Evolutionary conservation across 192 early-diverging fungal genomes (phyloP).

Genomic region (Phlyctochytrium planicorne): DNA sequence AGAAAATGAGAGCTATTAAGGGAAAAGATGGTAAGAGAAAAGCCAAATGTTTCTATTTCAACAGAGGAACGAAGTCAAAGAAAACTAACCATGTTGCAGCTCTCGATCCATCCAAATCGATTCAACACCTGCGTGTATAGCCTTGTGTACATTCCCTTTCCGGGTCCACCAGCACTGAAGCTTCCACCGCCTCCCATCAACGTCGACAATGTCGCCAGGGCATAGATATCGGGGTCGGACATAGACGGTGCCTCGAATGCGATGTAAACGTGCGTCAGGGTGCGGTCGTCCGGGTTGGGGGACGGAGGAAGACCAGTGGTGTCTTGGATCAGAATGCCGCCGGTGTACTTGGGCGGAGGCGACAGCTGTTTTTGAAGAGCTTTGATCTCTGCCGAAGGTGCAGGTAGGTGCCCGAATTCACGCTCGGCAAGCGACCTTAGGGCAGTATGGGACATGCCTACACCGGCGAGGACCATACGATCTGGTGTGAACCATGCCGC

Average conservation of each 20-base stretch:
- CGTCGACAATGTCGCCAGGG: slow-evolving; percentile 84
- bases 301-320: slow-evolving; percentile 59
- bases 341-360: slow-evolving; percentile 68
- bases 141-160: slow-evolving; percentile 98
- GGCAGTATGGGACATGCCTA: slow-evolving; percentile 83
- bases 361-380: slow-evolving; percentile 25
- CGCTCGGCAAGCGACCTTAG: slow-evolving; percentile 67
- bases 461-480: slow-evolving; percentile 85
- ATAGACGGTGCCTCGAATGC: slow-evolving; percentile 85
- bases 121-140: slow-evolving; percentile 95
- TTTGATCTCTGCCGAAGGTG: slow-evolving; percentile 22
- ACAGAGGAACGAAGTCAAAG: slow-evolving; percentile 2
- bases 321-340: slow-evolving; percentile 73
- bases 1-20: slow-evolving; percentile 54
- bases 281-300: slow-evolving; percentile 51
- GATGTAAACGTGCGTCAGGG: slow-evolving; percentile 83
- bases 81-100: slow-evolving; percentile 82
- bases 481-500: slow-evolving; percentile 86
- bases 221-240: slow-evolving; percentile 86
- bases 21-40: not conserved
- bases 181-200: slow-evolving; percentile 95
- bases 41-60: not conserved
- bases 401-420: slow-evolving; percentile 73
- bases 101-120: slow-evolving; percentile 92
- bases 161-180: slow-evolving; percentile 96